Evolutionary conservation across 306 rosid genomes (phyloP).

Genomic region (apple (Malus domestica)): DNA sequence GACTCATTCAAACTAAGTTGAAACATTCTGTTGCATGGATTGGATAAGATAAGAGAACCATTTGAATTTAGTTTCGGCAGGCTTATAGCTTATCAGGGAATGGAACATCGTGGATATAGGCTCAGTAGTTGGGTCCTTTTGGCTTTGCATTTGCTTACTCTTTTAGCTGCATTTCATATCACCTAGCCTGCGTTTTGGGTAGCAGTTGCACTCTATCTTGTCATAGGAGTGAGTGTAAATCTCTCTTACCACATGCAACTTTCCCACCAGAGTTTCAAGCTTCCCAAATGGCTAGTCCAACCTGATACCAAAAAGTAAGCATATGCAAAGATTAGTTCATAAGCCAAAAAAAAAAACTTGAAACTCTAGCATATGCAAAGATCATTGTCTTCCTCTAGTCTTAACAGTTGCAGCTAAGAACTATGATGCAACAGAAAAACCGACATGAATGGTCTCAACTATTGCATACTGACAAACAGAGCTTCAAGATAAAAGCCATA

Average conservation of each 20-base stretch:
- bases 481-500: not conserved
- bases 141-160: conserved; percentile 46
- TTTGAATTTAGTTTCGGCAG: no score
- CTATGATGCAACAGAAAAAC: no score
- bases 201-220: conserved; percentile 43
- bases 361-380: no score
- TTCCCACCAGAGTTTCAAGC: conserved; percentile 27
- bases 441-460: not conserved
- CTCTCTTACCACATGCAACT: conserved; percentile 67
- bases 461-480: not conserved
- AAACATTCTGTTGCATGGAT: no score
- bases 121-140: conserved; percentile 34
- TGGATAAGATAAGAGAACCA: no score
- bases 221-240: conserved; percentile 68
- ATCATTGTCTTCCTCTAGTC: no score
- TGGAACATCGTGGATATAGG: conserved; percentile 34
- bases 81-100: no score
- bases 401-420: no score
- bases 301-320: no score
- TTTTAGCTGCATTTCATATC: conserved; percentile 68
- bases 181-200: conserved; percentile 61
- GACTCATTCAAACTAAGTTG: no score
- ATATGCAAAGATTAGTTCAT: no score
- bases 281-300: conserved; percentile 60
- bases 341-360: no score